These are phyloP conservation scores for Spiromastix sp. DNA, from an alignment of 2,329 filamentous ascomycete species.

Conservation along the genomic window DNA sequence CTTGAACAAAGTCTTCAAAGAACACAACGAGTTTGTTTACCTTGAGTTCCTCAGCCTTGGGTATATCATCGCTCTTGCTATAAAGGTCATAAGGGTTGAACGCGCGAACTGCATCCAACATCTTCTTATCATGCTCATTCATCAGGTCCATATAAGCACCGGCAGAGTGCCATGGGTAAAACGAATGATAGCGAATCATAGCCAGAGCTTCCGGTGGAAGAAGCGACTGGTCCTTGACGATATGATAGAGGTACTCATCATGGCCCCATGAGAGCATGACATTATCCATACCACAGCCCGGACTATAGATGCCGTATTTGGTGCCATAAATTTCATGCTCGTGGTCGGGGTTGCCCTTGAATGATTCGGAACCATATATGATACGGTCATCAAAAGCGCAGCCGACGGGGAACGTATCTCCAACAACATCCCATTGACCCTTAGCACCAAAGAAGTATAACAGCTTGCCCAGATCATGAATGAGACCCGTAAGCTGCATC, in stretches of 20 bases:
- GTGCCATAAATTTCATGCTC: constrained; percentile 62
- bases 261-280: constrained; percentile 80
- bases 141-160: constrained; percentile 75
- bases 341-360: constrained; percentile 65
- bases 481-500: constrained; percentile 26
- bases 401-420: constrained; percentile 42
- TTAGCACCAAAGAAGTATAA: constrained; percentile 48
- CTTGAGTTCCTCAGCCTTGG: constrained; percentile 67
- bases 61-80: constrained; percentile 79
- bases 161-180: constrained; percentile 83
- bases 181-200: constrained; percentile 89
- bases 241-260: constrained; percentile 53
- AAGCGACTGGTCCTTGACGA: constrained; percentile 70
- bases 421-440: constrained; percentile 90
- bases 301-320: constrained; percentile 67
- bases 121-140: constrained; percentile 67
- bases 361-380: constrained; percentile 67
- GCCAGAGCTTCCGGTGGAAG: constrained; percentile 74
- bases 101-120: constrained; percentile 70
- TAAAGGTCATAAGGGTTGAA: constrained; percentile 93
- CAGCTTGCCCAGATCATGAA: constrained; percentile 26
- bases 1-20: not conserved
- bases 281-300: constrained; percentile 73
- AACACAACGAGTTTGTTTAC: constrained; percentile 26
- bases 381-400: constrained; percentile 53